A percentile compares a stretch with the other conserved stretches of the same genome.
Conservation (phyloP, 2,329 filamentous ascomycete genomes). For the Cyphellophora attinorum region DNA sequence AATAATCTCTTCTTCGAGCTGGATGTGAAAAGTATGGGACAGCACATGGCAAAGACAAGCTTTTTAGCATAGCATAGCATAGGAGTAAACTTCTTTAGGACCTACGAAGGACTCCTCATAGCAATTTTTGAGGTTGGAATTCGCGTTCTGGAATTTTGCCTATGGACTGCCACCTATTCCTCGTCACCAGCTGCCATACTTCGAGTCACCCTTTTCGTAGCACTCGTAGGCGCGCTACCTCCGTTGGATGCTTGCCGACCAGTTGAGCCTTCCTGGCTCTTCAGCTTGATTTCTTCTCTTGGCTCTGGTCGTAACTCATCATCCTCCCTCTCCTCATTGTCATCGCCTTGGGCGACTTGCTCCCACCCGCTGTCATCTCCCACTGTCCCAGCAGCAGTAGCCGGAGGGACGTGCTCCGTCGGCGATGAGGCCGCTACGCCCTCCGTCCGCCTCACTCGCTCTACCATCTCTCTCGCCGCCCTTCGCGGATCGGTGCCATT, state of each 20-base stretch:
- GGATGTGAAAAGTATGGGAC: too few species aligned
- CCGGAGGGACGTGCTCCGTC: too few species aligned
- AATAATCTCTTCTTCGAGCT: too few species aligned
- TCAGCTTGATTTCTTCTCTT: constrained; percentile 1
- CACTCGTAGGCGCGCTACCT: constrained; percentile 7
- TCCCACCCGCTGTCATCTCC: constrained; percentile 11
- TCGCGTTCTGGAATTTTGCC: too few species aligned
- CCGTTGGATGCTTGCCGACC: constrained; percentile 9
- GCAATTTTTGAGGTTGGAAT: too few species aligned
- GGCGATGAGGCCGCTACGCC: not conserved
- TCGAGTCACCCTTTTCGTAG: constrained; percentile 15
- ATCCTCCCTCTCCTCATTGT: constrained; percentile 1
- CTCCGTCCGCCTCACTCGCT: constrained; percentile 42
- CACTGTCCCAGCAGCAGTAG: too few species aligned
- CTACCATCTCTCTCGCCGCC: constrained; percentile 63
- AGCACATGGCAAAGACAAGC: too few species aligned
- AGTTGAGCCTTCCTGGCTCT: constrained; percentile 7
- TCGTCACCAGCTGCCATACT: constrained; percentile 5
- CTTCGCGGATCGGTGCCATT: constrained; percentile 54
- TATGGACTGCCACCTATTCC: too few species aligned
- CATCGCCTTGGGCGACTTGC: constrained; percentile 4
- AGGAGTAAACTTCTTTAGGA: too few species aligned
- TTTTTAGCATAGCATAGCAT: too few species aligned
- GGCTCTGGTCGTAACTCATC: too few species aligned
- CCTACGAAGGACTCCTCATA: too few species aligned